phyloP scores from a whole-genome alignment of 1,284 basidiomycete genomes.

The Cryptococcus sp. region DNA sequence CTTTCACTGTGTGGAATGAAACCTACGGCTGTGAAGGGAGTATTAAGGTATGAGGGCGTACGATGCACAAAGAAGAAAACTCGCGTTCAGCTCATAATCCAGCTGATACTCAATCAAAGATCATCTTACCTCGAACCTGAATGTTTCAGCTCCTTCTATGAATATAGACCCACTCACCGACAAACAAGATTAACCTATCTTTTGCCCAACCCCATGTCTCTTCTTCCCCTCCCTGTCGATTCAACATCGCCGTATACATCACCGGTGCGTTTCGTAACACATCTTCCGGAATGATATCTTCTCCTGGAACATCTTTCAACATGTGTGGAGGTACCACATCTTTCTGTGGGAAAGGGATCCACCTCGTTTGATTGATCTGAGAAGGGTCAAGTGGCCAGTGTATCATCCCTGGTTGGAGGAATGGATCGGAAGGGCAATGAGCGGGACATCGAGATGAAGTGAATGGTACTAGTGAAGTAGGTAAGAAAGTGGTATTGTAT shows the following conservation, averaged over 20 bases:
- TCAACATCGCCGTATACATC: not conserved
- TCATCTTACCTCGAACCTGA: not conserved
- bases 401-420: not conserved
- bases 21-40: not conserved
- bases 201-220: not conserved
- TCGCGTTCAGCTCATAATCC: not conserved
- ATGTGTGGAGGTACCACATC: not conserved
- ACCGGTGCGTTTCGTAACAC: not conserved
- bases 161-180: not conserved
- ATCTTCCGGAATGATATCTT: not conserved
- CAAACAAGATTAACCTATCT: not conserved
- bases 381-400: not conserved
- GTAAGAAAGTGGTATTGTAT: not conserved
- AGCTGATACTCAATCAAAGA: not conserved
- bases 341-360: not conserved
- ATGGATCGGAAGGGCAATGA: not conserved
- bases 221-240: not conserved
- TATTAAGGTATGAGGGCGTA: not conserved
- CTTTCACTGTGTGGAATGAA: not conserved
- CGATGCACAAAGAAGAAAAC: not conserved
- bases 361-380: not conserved
- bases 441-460: not conserved
- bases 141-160: not conserved
- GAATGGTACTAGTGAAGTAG: not conserved
- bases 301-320: not conserved